These are phyloP conservation scores for Fusarium stilboides DNA, from an alignment of 2,329 filamentous ascomycete species.

Conservation along the genomic window DNA sequence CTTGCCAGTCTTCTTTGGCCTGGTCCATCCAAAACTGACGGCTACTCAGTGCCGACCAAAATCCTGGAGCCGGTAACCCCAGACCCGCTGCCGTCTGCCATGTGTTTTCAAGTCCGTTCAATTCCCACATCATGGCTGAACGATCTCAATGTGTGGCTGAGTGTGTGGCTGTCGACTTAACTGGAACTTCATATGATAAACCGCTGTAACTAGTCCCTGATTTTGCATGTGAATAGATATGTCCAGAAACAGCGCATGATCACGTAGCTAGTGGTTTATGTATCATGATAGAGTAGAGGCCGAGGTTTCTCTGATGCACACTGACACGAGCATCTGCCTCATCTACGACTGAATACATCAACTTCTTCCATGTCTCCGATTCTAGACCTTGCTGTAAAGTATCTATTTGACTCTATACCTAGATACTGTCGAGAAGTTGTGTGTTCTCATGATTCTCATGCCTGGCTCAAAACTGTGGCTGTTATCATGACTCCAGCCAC, in stretches of 20 bases:
- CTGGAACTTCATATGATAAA: background rate
- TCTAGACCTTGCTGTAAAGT: too few species aligned
- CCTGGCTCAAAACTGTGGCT: constrained; percentile 4
- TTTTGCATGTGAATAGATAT: background rate
- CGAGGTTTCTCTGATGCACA: too few species aligned
- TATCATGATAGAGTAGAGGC: too few species aligned
- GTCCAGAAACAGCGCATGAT: background rate
- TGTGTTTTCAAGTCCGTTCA: constrained; percentile 32
- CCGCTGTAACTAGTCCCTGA: background rate
- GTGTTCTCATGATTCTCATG: background rate
- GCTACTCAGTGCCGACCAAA: constrained; percentile 15
- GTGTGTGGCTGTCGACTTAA: constrained; percentile 1
- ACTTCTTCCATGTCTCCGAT: too few species aligned
- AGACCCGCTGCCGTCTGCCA: constrained; percentile 25
- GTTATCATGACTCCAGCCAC: background rate
- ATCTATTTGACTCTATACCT: too few species aligned
- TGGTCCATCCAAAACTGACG: constrained; percentile 5
- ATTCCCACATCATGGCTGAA: constrained; percentile 25
- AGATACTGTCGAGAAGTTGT: background rate
- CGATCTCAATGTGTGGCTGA: constrained; percentile 11
- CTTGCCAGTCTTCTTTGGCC: constrained; percentile 2
- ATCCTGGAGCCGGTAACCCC: constrained; percentile 29
- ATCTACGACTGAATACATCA: too few species aligned
- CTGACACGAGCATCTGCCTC: too few species aligned
- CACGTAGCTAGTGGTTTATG: background rate